Percentiles rank a stretch among this genome's conserved stretches.
These are phyloP conservation scores for Lophiostoma macrostomum DNA, from an alignment of 495 filamentous ascomycete genomes.

Conservation along the genomic window DNA sequence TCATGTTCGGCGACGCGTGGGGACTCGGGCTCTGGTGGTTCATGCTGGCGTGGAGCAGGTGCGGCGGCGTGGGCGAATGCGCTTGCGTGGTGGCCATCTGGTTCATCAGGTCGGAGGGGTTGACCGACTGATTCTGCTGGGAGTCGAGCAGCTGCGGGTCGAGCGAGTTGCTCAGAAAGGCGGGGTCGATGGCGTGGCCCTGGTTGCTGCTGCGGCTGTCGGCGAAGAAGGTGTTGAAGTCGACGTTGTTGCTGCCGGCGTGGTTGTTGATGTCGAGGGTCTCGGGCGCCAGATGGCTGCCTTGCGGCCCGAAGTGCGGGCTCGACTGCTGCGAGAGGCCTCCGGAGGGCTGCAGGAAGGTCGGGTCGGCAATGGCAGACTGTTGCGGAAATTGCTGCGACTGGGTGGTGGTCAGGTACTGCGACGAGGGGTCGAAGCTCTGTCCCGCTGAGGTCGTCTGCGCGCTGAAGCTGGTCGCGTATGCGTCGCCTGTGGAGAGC, in stretches of 20 bases:
- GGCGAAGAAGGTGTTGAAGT: conserved; percentile 33
- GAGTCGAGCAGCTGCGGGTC: conserved; percentile 35
- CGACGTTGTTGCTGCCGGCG: conserved; percentile 26
- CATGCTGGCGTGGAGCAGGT: conserved; percentile 60
- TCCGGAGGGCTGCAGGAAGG: conserved; percentile 29
- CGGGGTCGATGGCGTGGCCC: conserved; percentile 39
- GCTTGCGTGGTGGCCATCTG: conserved; percentile 66
- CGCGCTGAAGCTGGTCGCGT: conserved; percentile 28
- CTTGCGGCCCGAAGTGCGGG: conserved; percentile 36
- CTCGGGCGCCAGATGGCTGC: conserved; percentile 35
- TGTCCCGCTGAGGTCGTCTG: conserved; percentile 12
- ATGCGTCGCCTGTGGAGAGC: conserved; percentile 26
- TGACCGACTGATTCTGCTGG: conserved; percentile 48
- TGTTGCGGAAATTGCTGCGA: conserved; percentile 29
- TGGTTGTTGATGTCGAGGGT: conserved; percentile 32
- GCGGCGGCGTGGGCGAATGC: conserved; percentile 66
- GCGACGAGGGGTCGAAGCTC: conserved; percentile 22
- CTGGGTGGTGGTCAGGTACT: conserved; percentile 32
- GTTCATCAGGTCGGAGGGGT: conserved; percentile 59
- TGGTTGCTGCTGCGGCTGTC: conserved; percentile 27
- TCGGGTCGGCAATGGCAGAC: conserved; percentile 24
- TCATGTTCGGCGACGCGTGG: conserved; percentile 52
- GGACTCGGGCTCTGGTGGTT: conserved; percentile 39
- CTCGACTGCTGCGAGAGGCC: conserved; percentile 21
- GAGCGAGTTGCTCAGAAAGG: conserved; percentile 32